Evolutionary conservation across 768 basidiomycete genomes (phyloP), one percentile per base, ranked within the genome.

Genomic region (Tylopilus rubrobrunneus): DNA sequence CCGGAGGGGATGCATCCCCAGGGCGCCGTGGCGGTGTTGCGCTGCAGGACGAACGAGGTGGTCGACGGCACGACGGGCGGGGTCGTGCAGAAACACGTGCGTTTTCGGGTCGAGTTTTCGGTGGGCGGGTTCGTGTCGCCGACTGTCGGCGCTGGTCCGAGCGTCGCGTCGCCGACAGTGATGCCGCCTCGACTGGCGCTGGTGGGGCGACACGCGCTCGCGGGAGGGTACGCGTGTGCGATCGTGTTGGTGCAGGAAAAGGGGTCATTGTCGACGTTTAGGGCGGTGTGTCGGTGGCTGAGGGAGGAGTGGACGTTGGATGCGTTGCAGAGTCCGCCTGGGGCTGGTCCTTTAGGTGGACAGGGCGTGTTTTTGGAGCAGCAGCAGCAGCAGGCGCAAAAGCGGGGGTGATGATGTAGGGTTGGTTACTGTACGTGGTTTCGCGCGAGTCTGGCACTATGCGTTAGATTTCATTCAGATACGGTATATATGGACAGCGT

Each of bases 241-340:
- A 80, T 95, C 56, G 83, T 85, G 51, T 73, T 98, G 61, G 79
- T 89, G 23, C 85, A 90, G 58, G 94, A 97, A 76, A 97, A 93
- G 70, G 95, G 95, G 25, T 90, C 92, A 7, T 78, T 88, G 65
- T 87, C 91, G 51, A 86, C 89, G 44, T 96, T 97, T 75, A 86
- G 85, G 69, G 73, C 78, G 6, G 76, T 93, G 11, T 90, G 87
- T 76, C 81, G 81, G 64, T 79, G 81, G 58, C 68, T 95, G 60
- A 81, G 85, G 64, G 82, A 84, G 39, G 79, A 83, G 57, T 93
- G 91, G 82, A 74, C 71, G 34, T 60, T 78, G 56, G 78, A 77
- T 25, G 59, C 61, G 62, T 68, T 66, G 1, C 29, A 67, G 53
- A 53, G 65, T 57, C 64, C 52, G 54, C 67, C 53, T 58, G 63